Evolutionary conservation across 2,329 filamentous ascomycete genomes (phyloP), one percentile per base, ranked within the genome.

Genomic region (Clonostachys rhizophaga): DNA sequence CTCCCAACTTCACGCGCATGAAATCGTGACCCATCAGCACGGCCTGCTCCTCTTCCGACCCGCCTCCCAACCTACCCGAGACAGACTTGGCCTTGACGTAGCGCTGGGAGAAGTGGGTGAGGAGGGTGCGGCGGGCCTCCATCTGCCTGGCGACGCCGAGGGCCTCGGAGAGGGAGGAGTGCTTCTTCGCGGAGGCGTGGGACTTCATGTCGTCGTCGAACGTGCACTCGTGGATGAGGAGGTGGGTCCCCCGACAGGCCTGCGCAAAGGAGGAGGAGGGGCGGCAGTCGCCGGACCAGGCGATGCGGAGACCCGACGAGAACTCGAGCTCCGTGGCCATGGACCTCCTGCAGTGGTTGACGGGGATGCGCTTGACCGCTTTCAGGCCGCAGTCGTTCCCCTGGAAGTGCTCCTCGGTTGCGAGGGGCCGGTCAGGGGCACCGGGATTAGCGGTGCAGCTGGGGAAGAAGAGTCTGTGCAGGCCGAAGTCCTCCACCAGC

Each of bases 51-150:
- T 65, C n/a, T n/a, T n/a, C 60, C 49, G 66, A 64, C 46, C 55
- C 50, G 50, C 49, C 53, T 10, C 9, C 24, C 20, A 54, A 11
- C 36, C 36, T 7, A 2, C 24, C 24, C 53, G 34, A 82, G 47
- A 68, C 50, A 41, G 62, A 60, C 30, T 64, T 62, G 12, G 60
- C 49, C 67, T 92, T 92, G 58, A 89, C 86, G 65, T 99, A 99
- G 8, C 94, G 79, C 70, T 99, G 94, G 47, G 86, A 91, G 68
- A 99, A 99, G 65, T 99, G 94, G 8, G 94, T 99, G 43, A 99
- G 75, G 47, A 99, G 70, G 14, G 94, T 84, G 14, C 88, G 77
- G 53, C 84, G 81, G 0, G 91, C 94, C 30, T 78, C 67, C 94
- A 99, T 99, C 42, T 74, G 69, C 12, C 78, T 75, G 2, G 86